phyloP scores from a whole-genome alignment of 192 early-diverging fungal species.

The Coemansia sp. region DNA sequence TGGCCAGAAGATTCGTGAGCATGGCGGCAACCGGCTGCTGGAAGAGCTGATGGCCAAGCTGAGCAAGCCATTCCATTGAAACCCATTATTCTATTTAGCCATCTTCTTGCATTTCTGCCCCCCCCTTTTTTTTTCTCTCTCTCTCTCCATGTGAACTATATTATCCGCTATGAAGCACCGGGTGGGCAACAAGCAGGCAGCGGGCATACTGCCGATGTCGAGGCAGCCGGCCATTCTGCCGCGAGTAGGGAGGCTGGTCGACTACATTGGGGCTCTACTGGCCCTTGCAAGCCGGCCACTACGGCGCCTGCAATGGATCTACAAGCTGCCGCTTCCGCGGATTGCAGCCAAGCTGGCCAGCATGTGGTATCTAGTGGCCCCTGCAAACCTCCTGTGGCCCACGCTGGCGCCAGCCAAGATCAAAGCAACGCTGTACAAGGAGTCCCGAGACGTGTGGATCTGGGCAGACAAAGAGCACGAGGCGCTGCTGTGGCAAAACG shows the following conservation, averaged over 20 bases:
- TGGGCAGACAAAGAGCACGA: slow-evolving; percentile 18
- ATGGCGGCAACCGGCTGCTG: slow-evolving; percentile 78
- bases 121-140: not conserved
- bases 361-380: slow-evolving; percentile 3
- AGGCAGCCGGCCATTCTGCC: slow-evolving; percentile 32
- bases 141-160: too few relatives aligned
- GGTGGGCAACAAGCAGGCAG: not conserved
- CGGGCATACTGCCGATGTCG: slow-evolving; percentile 14
- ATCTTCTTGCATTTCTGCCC: not conserved
- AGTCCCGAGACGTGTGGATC: not conserved
- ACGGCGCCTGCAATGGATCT: too few relatives aligned
- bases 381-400: slow-evolving; percentile 33
- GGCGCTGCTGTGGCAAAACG: slow-evolving; percentile 57
- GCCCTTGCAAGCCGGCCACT: too few relatives aligned
- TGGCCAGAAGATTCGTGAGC: slow-evolving; percentile 58
- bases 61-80: slow-evolving; percentile 24
- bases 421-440: slow-evolving; percentile 7
- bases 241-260: slow-evolving; percentile 24
- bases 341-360: too few relatives aligned
- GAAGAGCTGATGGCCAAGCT: slow-evolving; percentile 52
- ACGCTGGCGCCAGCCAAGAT: slow-evolving; percentile 9
- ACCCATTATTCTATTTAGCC: too few relatives aligned
- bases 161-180: too few relatives aligned
- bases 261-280: not conserved
- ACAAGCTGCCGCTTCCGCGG: too few relatives aligned